Conservation (phyloP, 2,329 filamentous ascomycete genomes). For the Aspergillus amoenus region DNA sequence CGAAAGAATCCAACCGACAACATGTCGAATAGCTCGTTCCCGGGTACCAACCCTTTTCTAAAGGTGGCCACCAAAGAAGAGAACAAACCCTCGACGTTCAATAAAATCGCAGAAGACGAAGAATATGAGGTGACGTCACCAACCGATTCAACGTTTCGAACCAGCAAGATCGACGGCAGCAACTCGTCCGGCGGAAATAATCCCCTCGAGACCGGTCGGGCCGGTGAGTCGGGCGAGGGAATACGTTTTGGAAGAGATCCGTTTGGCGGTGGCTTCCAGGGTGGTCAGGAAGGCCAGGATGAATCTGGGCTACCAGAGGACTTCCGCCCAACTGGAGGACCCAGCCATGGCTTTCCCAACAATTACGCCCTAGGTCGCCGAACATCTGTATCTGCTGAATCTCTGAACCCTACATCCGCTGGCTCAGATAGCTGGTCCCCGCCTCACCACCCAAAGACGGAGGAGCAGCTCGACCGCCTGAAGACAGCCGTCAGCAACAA, state of each 20-base stretch:
- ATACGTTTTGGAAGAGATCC: slow-evolving; percentile 37
- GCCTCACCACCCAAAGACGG: slow-evolving; percentile 77
- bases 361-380: slow-evolving; percentile 93
- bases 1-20: slow-evolving; percentile 27
- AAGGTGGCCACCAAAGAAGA: slow-evolving; percentile 70
- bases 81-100: slow-evolving; percentile 50
- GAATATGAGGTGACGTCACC: slow-evolving; percentile 78
- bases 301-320: slow-evolving; percentile 21
- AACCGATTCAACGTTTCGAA: slow-evolving; percentile 62
- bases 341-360: slow-evolving; percentile 60
- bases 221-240: slow-evolving; percentile 21
- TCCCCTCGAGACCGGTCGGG: slow-evolving; percentile 42
- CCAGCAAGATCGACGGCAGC: slow-evolving; percentile 31
- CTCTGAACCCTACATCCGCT: slow-evolving; percentile 82
- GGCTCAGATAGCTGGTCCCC: slow-evolving; percentile 87
- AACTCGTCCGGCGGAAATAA: slow-evolving; percentile 34
- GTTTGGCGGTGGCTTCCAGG: slow-evolving; percentile 27
- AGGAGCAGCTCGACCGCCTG: slow-evolving; percentile 77
- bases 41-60: slow-evolving; percentile 78
- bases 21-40: slow-evolving; percentile 74
- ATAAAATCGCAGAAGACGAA: slow-evolving; percentile 76
- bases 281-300: slow-evolving; percentile 21
- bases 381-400: slow-evolving; percentile 95
- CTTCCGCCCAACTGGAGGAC: slow-evolving; percentile 26
- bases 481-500: slow-evolving; percentile 81